These are phyloP conservation scores for Gnetum montanum DNA, from an alignment of 75 land plant species.

Conservation along the genomic window DNA sequence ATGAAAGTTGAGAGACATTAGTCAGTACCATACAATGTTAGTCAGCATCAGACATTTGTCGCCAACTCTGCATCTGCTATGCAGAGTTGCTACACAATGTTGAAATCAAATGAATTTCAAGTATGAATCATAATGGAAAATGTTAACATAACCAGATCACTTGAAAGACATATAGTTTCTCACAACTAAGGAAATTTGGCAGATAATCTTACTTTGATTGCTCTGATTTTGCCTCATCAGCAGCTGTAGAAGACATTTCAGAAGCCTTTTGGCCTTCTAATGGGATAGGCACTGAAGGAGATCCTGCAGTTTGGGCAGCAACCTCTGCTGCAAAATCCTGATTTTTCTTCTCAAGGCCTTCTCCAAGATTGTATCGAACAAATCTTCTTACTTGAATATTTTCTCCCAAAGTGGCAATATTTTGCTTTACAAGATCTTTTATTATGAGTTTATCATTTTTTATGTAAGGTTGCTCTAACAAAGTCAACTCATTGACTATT, in stretches of 20 bases:
- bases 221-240: slow-evolving; percentile 22
- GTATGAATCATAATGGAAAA: neutral
- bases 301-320: slow-evolving; percentile 86
- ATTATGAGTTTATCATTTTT: slow-evolving; percentile 76
- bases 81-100: neutral
- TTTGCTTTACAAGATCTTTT: slow-evolving; percentile 79
- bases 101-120: neutral
- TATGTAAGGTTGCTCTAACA: slow-evolving; percentile 89
- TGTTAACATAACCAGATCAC: neutral
- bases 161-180: too few relatives aligned
- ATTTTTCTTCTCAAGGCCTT: slow-evolving; percentile 85
- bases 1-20: too few relatives aligned
- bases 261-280: slow-evolving; percentile 14
- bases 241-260: neutral
- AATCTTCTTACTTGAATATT: slow-evolving; percentile 92
- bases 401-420: slow-evolving; percentile 84
- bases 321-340: slow-evolving; percentile 96
- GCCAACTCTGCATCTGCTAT: too few relatives aligned
- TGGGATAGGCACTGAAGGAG: slow-evolving; percentile 9
- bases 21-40: too few relatives aligned
- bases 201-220: slow-evolving; percentile 38
- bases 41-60: too few relatives aligned
- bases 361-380: slow-evolving; percentile 84
- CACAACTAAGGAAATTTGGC: neutral
- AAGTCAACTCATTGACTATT: slow-evolving; percentile 66